These are phyloP conservation scores for Samsoniella hepiali DNA, from an alignment of 2,329 filamentous ascomycete genomes.

Conservation along the genomic window DNA sequence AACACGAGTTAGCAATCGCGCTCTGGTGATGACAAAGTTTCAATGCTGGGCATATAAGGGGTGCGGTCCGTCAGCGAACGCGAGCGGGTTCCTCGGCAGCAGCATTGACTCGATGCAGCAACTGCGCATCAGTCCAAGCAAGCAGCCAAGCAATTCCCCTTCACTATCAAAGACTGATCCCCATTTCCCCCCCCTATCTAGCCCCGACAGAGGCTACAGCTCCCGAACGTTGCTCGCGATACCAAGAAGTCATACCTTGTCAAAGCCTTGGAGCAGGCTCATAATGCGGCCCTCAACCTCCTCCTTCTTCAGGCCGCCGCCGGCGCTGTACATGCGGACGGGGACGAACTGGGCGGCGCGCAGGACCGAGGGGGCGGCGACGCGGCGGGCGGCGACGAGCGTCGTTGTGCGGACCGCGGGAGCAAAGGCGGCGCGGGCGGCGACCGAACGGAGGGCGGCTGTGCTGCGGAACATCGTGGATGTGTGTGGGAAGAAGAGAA, in stretches of 20 bases:
- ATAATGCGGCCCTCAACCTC: constrained; percentile 92
- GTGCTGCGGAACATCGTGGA: constrained; percentile 84
- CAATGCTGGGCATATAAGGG: neutral
- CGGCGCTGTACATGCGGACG: constrained; percentile 83
- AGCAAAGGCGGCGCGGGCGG: constrained; percentile 59
- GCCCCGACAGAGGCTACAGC: neutral
- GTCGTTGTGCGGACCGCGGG: constrained; percentile 57
- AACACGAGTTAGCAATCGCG: neutral
- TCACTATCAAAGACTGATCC: too few relatives aligned
- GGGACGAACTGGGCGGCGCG: constrained; percentile 62
- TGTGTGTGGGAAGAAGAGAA: constrained; percentile 5
- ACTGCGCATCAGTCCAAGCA: neutral
- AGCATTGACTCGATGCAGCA: neutral
- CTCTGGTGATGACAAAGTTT: neutral
- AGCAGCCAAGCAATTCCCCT: neutral
- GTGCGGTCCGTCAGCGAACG: neutral
- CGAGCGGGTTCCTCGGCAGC: neutral
- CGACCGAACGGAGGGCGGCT: constrained; percentile 74
- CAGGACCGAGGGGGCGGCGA: constrained; percentile 58
- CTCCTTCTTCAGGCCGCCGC: constrained; percentile 70
- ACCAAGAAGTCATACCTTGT: constrained; percentile 61
- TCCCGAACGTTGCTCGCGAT: neutral
- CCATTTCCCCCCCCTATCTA: too few relatives aligned
- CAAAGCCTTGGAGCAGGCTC: constrained; percentile 90
- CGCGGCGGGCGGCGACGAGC: constrained; percentile 56